Base-by-base conservation (phyloP, 176 grass and related monocot genomes). In the Ananas comosus region DNA sequence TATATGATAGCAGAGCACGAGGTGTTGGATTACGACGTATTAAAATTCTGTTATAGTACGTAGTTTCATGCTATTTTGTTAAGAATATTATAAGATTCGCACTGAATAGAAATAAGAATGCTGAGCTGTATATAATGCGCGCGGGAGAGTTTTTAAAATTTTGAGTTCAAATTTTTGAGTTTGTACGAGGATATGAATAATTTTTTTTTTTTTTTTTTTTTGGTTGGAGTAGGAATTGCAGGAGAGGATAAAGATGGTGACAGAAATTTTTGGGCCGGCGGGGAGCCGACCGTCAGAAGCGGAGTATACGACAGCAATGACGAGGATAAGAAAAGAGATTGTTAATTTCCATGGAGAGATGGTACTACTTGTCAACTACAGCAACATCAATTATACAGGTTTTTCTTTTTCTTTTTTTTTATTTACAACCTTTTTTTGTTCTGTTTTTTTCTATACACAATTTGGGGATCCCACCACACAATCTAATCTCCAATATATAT, bases 311-410 rank as follows among this genome's bases (percentile, higher is more conserved):
- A 74, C 65, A 21, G 91, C 78, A 54, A 65, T 90, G n/a, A 68
- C 50, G n/a, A 51, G 72, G 51, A 64, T 88, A 72, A 47, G 68
- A 64, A 79, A 81, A 50, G 89, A 92, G 69, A 83, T 92, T 8
- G 89, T 92, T 29, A 78, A 92, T 79, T 85, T 86, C 50, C 89
- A 92, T 65, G 89, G 89, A 54, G 89, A 92, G 83, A 92, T 92
- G 89, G 89, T 92, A 51, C 81, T 92, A 28, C 85, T 92, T 4
- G 78, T 85, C 65, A 92, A 92, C 75, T 92, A 92, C 76, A 92
- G 89, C 83, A 83, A 73, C 89, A 69, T 92, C 76, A 92, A 92
- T 54, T 92, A 88, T 67, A 88, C 82, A 50, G 89, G 90, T 85
- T 61, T 18, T 61, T 14, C 1, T 59, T 19, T 10, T 18, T 18